Percentiles rank a stretch among this genome's conserved stretches.
phyloP scores from a whole-genome alignment of 2,329 filamentous ascomycete species.

The Paecilomyces formosus region DNA sequence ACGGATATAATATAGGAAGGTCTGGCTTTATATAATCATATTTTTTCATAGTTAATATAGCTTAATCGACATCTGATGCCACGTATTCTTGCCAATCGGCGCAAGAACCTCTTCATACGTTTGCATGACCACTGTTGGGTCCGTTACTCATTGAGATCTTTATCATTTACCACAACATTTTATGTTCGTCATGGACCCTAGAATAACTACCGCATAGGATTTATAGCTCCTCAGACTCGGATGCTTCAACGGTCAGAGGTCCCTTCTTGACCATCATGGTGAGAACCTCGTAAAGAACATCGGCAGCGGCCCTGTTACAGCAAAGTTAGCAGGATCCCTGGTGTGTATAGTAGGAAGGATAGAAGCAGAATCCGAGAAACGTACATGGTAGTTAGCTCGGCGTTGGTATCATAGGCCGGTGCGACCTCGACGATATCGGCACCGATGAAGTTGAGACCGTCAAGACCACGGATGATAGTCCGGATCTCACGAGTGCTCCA shows the following conservation, averaged over 20 bases:
- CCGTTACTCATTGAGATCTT: neutral
- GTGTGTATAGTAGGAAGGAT: neutral
- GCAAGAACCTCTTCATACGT: neutral
- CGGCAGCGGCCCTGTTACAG: conserved; percentile 32
- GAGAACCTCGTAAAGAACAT: conserved; percentile 71
- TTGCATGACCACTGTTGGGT: neutral
- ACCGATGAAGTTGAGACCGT: conserved; percentile 50
- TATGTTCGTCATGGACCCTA: neutral
- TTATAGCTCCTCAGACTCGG: neutral
- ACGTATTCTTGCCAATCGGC: neutral
- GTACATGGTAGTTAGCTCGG: conserved; percentile 48
- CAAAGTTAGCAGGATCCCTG: conserved; percentile 1
- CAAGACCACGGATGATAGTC: conserved; percentile 52
- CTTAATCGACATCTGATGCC: too few species aligned
- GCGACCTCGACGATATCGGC: conserved; percentile 58
- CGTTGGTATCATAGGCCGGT: conserved; percentile 54
- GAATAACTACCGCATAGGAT: neutral
- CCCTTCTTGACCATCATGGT: conserved; percentile 76
- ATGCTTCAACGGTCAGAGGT: conserved; percentile 45
- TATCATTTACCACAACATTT: neutral
- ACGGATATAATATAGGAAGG: too few species aligned
- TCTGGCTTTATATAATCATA: too few species aligned
- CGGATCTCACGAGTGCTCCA: conserved; percentile 55
- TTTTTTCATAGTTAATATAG: too few species aligned
- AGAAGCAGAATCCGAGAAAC: conserved; percentile 4